phyloP scores from a whole-genome alignment of 768 basidiomycete genomes.

The Pholiota conissans region DNA sequence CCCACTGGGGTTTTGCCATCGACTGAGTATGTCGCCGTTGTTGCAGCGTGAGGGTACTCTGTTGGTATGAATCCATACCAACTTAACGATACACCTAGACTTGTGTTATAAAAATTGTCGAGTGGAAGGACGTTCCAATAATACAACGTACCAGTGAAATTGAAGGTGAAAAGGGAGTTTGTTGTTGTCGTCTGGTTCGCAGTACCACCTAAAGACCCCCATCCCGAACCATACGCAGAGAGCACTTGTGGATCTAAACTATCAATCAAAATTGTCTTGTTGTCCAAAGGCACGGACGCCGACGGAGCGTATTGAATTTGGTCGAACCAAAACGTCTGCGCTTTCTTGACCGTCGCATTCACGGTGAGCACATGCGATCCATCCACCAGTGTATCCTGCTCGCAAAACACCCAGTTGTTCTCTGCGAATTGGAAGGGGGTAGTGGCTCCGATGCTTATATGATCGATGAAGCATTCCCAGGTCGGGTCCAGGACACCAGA shows the following conservation, averaged over 20 bases:
- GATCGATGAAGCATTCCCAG: constrained; percentile 17
- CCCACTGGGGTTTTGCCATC: constrained; percentile 17
- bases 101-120: background rate
- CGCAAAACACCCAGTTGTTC: constrained; percentile 19
- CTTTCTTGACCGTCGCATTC: constrained; percentile 17
- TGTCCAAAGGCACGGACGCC: constrained; percentile 14
- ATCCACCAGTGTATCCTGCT: constrained; percentile 16
- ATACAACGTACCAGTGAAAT: constrained; percentile 23
- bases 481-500: constrained; percentile 7
- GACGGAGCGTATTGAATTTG: constrained; percentile 27
- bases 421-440: constrained; percentile 12
- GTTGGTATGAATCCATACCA: constrained; percentile 25
- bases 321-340: constrained; percentile 30
- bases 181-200: constrained; percentile 18
- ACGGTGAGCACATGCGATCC: constrained; percentile 25
- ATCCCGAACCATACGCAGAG: constrained; percentile 17
- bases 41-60: constrained; percentile 15
- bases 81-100: constrained; percentile 19
- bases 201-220: constrained; percentile 16
- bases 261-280: constrained; percentile 18
- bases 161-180: constrained; percentile 17
- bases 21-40: constrained; percentile 21
- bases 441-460: constrained; percentile 16
- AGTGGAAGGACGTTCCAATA: background rate
- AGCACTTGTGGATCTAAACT: constrained; percentile 20